Evolutionary conservation across 371 early-diverging fungal species (phyloP), one percentile per base, ranked within the genome.

Genomic region (Gilbertella persicaria): DNA sequence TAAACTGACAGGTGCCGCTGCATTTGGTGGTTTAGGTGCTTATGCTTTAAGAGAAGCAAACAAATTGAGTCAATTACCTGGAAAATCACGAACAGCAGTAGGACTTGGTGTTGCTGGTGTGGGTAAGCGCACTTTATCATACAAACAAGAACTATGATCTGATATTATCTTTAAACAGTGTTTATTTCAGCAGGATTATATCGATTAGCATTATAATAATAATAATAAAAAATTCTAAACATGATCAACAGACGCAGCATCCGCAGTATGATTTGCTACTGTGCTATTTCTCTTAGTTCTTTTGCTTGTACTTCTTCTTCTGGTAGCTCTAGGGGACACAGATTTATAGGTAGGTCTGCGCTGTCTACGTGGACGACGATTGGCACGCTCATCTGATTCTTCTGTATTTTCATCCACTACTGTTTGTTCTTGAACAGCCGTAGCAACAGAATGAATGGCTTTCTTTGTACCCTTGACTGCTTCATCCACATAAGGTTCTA

Each of bases 121-220:
- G 16, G 51, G 78, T 73, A 69, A 66, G 49, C 16, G 4, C 5
- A 54, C 3, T 14, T 3, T 24, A 7, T 37, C 21, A 16, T 21
- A 10, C 33, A 9, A 17, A 33, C 19, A 17, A n/a, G n/a, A n/a
- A n/a, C n/a, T n/a, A n/a, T n/a, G n/a, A n/a, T n/a, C n/a, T n/a
- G n/a, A n/a, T n/a, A n/a, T n/a, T n/a, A n/a, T n/a, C n/a, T n/a
- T n/a, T n/a, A n/a, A 9, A 38, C 2, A 75, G 76, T 67, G 2
- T 75, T 75, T 40, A 42, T 75, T 24, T 75, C 73, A 10, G 76
- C 76, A 17, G 76, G 76, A 13, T n/a, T 75, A 3, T 75, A 69
- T 43, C 53, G 76, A 60, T 54, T 69, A 14, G 20, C 53, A n/a
- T 43, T 72, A 40, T 75, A 62, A 47, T 21, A 52, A 52, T 41